A percentile compares a stretch with the other conserved stretches of the same genome.
phyloP scores from a whole-genome alignment of 202 grass and related monocot genomes.

The Cymbopogon flexuosus region DNA sequence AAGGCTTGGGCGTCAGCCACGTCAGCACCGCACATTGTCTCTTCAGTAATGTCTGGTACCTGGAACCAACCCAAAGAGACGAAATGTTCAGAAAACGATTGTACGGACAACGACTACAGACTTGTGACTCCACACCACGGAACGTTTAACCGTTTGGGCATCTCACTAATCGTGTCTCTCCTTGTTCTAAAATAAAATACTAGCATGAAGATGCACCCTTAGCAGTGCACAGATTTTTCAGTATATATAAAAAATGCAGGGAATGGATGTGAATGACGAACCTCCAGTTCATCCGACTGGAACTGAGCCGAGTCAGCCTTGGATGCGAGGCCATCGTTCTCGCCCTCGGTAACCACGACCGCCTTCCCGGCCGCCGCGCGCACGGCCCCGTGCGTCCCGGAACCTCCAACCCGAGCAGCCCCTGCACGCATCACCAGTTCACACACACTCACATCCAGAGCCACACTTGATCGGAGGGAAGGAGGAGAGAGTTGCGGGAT shows the following conservation, averaged over 20 bases:
- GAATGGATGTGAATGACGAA: neutral
- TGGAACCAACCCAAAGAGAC: slow-evolving; percentile 2
- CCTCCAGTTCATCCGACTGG: slow-evolving; percentile 45
- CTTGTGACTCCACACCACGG: neutral
- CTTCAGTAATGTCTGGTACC: slow-evolving; percentile 33
- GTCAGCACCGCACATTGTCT: slow-evolving; percentile 2
- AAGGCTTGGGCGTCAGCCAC: slow-evolving; percentile 12
- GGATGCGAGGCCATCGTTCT: slow-evolving; percentile 36
- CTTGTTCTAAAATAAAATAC: neutral
- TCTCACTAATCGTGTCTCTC: neutral
- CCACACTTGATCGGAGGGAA: neutral
- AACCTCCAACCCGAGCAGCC: slow-evolving; percentile 25
- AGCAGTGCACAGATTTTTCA: neutral
- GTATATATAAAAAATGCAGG: neutral
- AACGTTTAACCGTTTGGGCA: neutral
- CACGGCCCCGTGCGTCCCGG: slow-evolving; percentile 18
- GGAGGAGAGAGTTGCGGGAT: neutral
- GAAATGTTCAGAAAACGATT: slow-evolving; percentile 10
- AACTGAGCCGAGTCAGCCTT: slow-evolving; percentile 36
- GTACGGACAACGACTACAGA: neutral
- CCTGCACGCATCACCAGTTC: slow-evolving; percentile 7
- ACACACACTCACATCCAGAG: neutral
- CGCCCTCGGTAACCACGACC: slow-evolving; percentile 47
- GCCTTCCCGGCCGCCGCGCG: slow-evolving; percentile 38
- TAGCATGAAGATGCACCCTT: neutral